Base-by-base conservation (phyloP, 148 eudicot species). In the Rhododendron henanense region DNA sequence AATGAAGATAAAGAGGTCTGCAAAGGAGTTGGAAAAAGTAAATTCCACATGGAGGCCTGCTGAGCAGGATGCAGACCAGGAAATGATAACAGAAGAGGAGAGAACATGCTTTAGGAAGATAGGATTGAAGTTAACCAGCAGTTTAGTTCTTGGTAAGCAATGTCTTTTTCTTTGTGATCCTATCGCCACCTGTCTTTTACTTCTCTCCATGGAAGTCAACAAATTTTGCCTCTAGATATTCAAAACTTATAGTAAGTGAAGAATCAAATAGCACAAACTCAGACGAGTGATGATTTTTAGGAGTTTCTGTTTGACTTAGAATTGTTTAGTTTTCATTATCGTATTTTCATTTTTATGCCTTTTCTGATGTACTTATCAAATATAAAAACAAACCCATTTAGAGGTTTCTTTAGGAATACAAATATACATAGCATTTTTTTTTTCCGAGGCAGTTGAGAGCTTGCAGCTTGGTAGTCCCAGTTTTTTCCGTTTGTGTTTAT, bases 41-140 rank as follows among this genome's bases (percentile, higher is more conserved):
- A 89, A 93, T 88, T 87, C 90, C 33, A 85, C 86, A 63, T 93
- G 94, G 94, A 87, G 85, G 79, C 93, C 91, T 78, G 88, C 94
- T 57, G 95, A 90, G 87, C 81, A 83, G 69, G 96, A 94, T 61
- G 88, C 87, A 55, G 99, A 97, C 87, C 90, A 88, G 84, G 99
- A 97, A 90, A 85, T 93, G 86, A 88, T 97, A 44, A 91, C 99
- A 28, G 90, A 91, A 69, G 99, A 97, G 91, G 99, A 97, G 88
- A 93, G 98, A 85, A 92, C 80, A 74, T 95, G 96, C 88, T 90
- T 93, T 41, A 89, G 94, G 86, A 91, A 92, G 87, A 93, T 97
- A 79, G 96, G 94, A 80, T 75, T 94, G 88, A 97, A 89, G 91
- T 91, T 89, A 92, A 89, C 88, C 69, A 87, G 90, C 84, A 89